Evolutionary conservation across 1,284 basidiomycete species (phyloP).

Genomic region (Irpex lacteus): DNA sequence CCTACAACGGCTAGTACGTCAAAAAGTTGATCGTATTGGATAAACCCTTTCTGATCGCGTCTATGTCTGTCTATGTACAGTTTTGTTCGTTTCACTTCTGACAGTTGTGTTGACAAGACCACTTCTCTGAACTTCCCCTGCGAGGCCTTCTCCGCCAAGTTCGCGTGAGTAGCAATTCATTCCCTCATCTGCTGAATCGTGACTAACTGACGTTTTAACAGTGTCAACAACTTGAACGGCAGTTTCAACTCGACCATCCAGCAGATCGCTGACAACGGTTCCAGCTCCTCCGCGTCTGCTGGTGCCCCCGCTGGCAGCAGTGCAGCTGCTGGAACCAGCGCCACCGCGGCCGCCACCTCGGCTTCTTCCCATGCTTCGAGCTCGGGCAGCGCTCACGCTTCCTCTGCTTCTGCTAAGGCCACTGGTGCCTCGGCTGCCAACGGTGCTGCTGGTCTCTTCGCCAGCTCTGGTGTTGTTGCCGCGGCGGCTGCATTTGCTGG

Average conservation of each 20-base stretch:
- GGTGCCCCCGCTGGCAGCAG: constrained; percentile 18
- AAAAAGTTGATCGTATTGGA: background rate
- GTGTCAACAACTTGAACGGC: constrained; percentile 63
- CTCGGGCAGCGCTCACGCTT: constrained; percentile 16
- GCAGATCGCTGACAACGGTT: constrained; percentile 56
- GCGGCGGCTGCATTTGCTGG: constrained; percentile 25
- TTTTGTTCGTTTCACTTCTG: constrained; percentile 74
- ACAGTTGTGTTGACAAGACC: constrained; percentile 45
- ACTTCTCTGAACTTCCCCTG: constrained; percentile 50
- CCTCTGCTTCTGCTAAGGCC: constrained; percentile 20
- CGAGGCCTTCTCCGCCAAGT: constrained; percentile 81
- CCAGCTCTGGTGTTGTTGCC: constrained; percentile 16
- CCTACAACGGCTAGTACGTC: constrained; percentile 58
- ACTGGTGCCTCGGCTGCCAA: constrained; percentile 23
- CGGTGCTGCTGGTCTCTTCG: constrained; percentile 24
- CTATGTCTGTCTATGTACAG: constrained; percentile 40
- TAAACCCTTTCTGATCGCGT: background rate
- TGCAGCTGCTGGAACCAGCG: constrained; percentile 11
- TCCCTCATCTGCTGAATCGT: too few relatives aligned
- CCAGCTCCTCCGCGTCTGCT: constrained; percentile 42
- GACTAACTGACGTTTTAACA: constrained; percentile 23
- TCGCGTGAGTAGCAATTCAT: constrained; percentile 46
- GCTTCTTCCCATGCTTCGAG: constrained; percentile 21
- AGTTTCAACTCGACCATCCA: constrained; percentile 51
- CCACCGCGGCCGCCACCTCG: constrained; percentile 19